Evolutionary conservation across 805 yeast genomes (phyloP).

Genomic region (Sungouiella thailandica): DNA sequence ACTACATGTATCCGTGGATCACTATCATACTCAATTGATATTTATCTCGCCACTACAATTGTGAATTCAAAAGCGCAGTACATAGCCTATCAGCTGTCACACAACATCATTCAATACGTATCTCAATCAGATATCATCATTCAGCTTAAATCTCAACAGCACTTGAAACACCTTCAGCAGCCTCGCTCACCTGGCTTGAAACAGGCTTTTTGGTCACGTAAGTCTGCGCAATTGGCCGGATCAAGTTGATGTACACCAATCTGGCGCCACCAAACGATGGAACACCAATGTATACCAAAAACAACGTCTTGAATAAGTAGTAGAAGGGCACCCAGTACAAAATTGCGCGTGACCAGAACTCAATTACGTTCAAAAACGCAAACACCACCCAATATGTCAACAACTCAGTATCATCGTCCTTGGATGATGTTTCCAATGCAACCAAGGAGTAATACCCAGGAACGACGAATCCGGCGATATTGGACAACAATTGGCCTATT

Average conservation of each 20-base stretch:
- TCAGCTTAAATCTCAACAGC: slow-evolving; percentile 23
- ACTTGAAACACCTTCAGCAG: slow-evolving; percentile 40
- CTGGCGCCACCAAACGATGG: slow-evolving; percentile 88
- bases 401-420: slow-evolving; percentile 78
- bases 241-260: slow-evolving; percentile 55
- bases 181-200: slow-evolving; percentile 43
- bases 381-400: slow-evolving; percentile 98
- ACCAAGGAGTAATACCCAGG: slow-evolving; percentile 87
- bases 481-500: slow-evolving; percentile 88
- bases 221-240: slow-evolving; percentile 60
- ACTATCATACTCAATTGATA: too few species aligned
- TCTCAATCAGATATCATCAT: too few species aligned
- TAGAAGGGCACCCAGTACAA: slow-evolving; percentile 96
- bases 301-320: slow-evolving; percentile 86
- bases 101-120: too few species aligned
- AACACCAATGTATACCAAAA: slow-evolving; percentile 81
- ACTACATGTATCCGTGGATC: too few species aligned
- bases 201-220: slow-evolving; percentile 29
- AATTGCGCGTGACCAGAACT: slow-evolving; percentile 92
- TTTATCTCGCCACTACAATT: too few species aligned
- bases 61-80: too few species aligned
- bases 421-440: slow-evolving; percentile 69
- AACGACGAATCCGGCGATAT: slow-evolving; percentile 82
- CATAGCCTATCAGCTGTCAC: too few species aligned
- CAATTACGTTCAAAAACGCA: slow-evolving; percentile 83